These are phyloP conservation scores for Gonapodya sp. DNA, from an alignment of 192 early-diverging fungal genomes.

Conservation along the genomic window DNA sequence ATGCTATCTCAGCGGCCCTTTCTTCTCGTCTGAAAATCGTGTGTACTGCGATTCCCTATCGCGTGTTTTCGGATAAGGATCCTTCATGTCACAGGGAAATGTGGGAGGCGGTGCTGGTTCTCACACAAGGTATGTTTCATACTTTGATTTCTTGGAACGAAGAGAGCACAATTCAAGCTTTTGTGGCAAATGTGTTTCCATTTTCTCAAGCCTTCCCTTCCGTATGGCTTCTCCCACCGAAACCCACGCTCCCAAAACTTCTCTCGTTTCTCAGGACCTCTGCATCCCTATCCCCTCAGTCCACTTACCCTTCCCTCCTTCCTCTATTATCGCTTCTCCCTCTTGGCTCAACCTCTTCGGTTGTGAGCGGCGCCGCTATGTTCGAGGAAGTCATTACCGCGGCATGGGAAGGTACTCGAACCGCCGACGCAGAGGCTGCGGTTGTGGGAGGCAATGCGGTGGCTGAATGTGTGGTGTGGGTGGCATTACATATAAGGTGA, in stretches of 20 bases:
- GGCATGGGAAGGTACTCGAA: not conserved
- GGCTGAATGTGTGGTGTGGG: not conserved
- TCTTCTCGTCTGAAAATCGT: constrained; percentile 33
- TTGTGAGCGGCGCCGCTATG: too few relatives aligned
- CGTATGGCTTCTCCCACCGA: not conserved
- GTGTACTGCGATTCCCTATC: constrained; percentile 43
- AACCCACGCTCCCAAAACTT: not conserved
- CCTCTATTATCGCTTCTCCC: not conserved
- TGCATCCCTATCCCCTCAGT: not conserved
- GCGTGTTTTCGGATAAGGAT: constrained; percentile 68
- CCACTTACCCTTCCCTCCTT: not conserved
- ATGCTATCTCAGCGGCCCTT: constrained; percentile 30
- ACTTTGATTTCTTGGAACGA: too few relatives aligned
- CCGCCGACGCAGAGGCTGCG: not conserved
- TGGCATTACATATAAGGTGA: not conserved
- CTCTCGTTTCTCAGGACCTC: not conserved
- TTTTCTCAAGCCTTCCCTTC: not conserved
- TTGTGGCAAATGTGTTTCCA: too few relatives aligned
- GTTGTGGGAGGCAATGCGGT: not conserved
- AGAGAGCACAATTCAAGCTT: too few relatives aligned
- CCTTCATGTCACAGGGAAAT: constrained; percentile 59
- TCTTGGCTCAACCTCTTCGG: not conserved
- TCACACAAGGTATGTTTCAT: constrained; percentile 27
- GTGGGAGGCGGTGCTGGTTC: constrained; percentile 78
- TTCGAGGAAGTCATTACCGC: not conserved